phyloP scores from a whole-genome alignment of 345 rosid species.

The Aethionema arabicum region DNA sequence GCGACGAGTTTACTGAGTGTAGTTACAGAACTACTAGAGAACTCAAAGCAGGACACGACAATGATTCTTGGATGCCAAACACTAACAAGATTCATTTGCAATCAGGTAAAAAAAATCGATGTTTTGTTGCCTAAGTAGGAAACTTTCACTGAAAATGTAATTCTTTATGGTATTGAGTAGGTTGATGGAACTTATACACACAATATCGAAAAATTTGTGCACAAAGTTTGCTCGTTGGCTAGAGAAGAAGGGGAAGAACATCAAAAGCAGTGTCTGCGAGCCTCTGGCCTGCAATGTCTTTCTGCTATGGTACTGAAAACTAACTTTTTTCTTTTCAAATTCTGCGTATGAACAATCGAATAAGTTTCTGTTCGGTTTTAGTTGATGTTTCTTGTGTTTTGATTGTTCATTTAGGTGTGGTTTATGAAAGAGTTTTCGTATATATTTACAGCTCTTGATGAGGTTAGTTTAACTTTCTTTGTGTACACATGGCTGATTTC shows the following conservation, averaged over 20 bases:
- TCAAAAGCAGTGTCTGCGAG: constrained; percentile 49
- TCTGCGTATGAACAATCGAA: too few species aligned
- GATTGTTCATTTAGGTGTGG: constrained; percentile 66
- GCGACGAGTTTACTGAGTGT: constrained; percentile 79
- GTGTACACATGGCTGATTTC: background rate
- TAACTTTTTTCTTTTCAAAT: constrained; percentile 6
- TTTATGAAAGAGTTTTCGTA: constrained; percentile 79
- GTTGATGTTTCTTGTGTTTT: constrained; percentile 9
- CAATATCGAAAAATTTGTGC: constrained; percentile 70
- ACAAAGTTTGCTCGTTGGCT: constrained; percentile 68
- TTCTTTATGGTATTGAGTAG: constrained; percentile 45
- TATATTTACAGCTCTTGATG: constrained; percentile 69
- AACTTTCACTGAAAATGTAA: background rate
- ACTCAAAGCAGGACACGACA: constrained; percentile 61
- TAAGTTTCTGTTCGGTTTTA: background rate
- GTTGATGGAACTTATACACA: constrained; percentile 75
- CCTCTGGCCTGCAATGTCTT: constrained; percentile 87
- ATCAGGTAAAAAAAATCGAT: constrained; percentile 53
- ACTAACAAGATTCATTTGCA: constrained; percentile 70
- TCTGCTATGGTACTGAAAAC: constrained; percentile 75
- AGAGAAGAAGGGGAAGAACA: constrained; percentile 52
- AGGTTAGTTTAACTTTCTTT: constrained; percentile 47
- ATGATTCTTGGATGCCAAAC: constrained; percentile 87
- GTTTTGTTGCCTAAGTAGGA: background rate
- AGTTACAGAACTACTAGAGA: constrained; percentile 68